These are phyloP conservation scores for Pestalotiopsis sp. DNA, from an alignment of 2,329 filamentous ascomycete genomes.

Conservation along the genomic window DNA sequence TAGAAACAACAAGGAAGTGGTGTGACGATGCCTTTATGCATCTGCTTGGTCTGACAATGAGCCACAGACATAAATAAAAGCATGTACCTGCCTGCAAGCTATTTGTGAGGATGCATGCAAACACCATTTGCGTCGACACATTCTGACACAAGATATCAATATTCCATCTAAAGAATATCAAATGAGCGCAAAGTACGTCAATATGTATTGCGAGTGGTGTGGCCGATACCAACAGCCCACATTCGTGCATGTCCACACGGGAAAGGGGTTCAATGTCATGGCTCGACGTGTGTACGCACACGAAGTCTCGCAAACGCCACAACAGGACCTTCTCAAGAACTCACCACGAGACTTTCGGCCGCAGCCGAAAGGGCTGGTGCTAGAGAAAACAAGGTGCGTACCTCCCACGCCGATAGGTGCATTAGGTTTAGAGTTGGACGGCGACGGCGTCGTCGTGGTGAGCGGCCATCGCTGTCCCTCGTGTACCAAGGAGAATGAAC, in stretches of 20 bases:
- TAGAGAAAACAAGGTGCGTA: background rate
- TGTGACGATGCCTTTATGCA: background rate
- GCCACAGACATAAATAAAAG: background rate
- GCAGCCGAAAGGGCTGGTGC: background rate
- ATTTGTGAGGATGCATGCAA: background rate
- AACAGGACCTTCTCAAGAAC: background rate
- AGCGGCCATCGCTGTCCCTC: background rate
- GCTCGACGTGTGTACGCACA: background rate
- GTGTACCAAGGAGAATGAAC: background rate
- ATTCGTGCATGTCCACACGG: background rate
- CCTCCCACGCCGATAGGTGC: background rate
- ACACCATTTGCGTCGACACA: background rate
- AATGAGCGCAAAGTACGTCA: constrained; percentile 1
- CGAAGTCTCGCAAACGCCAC: background rate
- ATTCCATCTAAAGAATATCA: background rate
- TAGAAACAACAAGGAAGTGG: background rate
- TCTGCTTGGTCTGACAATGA: background rate
- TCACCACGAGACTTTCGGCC: background rate
- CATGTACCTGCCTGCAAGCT: background rate
- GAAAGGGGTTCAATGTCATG: background rate
- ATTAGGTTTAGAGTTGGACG: background rate
- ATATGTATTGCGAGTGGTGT: background rate
- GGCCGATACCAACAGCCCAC: background rate
- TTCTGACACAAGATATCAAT: background rate
- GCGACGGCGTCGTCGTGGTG: background rate